A percentile compares a stretch with the other conserved stretches of the same genome.
phyloP scores from a whole-genome alignment of 2,329 filamentous ascomycete species.

The Rhinocladiella similis region DNA sequence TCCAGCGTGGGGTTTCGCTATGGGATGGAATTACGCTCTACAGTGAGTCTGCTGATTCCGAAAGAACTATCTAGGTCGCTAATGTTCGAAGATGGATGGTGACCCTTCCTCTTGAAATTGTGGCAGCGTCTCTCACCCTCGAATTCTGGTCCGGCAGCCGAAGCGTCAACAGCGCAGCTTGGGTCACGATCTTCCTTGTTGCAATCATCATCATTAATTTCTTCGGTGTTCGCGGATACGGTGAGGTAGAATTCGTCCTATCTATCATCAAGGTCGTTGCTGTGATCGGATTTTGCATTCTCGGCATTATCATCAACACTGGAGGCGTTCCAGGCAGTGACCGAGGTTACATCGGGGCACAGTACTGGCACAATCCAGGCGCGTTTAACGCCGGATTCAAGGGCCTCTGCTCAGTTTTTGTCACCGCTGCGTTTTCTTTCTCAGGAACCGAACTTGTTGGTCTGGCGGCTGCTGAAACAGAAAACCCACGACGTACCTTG shows the following conservation, averaged over 20 bases:
- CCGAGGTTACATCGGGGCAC: conserved; percentile 75
- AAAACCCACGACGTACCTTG: conserved; percentile 66
- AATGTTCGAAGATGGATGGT: conserved; percentile 84
- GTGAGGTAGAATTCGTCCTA: conserved; percentile 86
- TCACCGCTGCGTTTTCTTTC: conserved; percentile 64
- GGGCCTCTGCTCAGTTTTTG: conserved; percentile 64
- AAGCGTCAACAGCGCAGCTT: conserved; percentile 66
- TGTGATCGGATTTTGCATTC: conserved; percentile 75
- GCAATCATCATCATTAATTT: conserved; percentile 80
- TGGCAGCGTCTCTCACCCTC: conserved; percentile 81
- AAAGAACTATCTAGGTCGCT: neutral
- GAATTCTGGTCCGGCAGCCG: conserved; percentile 68
- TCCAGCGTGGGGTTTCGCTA: conserved; percentile 90
- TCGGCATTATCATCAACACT: conserved; percentile 66
- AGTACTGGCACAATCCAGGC: conserved; percentile 77
- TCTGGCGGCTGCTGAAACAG: conserved; percentile 59
- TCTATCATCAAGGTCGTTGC: conserved; percentile 83
- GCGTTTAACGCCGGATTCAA: conserved; percentile 69
- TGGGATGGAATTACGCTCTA: conserved; percentile 80
- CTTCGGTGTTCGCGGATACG: conserved; percentile 84
- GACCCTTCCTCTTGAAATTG: conserved; percentile 80
- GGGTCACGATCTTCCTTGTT: conserved; percentile 77
- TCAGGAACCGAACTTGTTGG: conserved; percentile 64
- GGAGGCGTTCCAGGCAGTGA: conserved; percentile 66
- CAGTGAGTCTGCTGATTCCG: neutral